Evolutionary conservation across 805 yeast species (phyloP), one percentile per base, ranked within the genome.

Genomic region (Kazachstania bromeliacearum): DNA sequence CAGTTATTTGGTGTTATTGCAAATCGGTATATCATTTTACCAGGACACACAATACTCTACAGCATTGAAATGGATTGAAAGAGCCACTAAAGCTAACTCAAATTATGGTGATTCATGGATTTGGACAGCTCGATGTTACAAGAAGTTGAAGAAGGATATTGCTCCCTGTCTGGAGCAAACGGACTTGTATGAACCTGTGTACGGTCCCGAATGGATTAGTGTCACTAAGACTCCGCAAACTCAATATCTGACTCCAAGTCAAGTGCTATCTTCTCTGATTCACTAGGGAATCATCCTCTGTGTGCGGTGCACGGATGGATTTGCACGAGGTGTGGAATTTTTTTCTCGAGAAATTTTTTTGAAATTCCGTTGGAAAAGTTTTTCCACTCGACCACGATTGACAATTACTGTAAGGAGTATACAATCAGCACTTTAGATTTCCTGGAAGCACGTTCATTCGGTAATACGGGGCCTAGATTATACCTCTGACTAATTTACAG

Each of bases 31-130:
- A 9, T 71, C 75, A 38, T 77, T 87, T 42, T 79, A 79, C 78
- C 48, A 62, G 1, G 80, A 74, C 18, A 79, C 81, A 0, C 81
- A 81, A 44, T 57, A 68, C 18, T 59, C 68, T 2, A 79, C 77
- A 44, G 84, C 94, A 0, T 62, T 66, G 37, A 67, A 77, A 10
- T 88, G 95, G 85, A 72, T 85, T 38, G 79, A 79, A 33, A 65
- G 81, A 36, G 82, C 92, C 0, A 52, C 79, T 8, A 63, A 60
- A n/a, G 63, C 66, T 2, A 75, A 77, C 38, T 55, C 63, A 1
- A 63, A 59, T n/a, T 71, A 65, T 50, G 96, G 95, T 4, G 96
- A 88, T 57, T 58, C 69, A 3, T 85, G 94, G 81, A 71, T 75
- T 1, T 79, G 85, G 79, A 50, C 66, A 33, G 73, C 71, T 46